Percentiles rank a stretch among this genome's conserved stretches.
Conservation (phyloP, 2,329 filamentous ascomycete species). For the Alternaria alternata region DNA sequence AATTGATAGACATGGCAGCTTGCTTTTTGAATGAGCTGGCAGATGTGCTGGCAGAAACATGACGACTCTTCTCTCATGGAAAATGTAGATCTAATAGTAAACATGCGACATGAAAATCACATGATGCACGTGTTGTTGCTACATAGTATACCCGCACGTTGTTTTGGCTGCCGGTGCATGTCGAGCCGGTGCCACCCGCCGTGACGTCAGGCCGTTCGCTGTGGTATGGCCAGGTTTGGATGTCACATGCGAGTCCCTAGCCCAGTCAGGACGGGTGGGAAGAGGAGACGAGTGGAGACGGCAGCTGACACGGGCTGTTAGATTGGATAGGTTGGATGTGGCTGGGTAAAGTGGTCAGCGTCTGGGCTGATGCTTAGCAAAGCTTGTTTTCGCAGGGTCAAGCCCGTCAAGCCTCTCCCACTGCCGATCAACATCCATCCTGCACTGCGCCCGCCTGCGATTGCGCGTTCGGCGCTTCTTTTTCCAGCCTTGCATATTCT, state of each 20-base stretch:
- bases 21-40: conserved; percentile 1
- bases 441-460: conserved; percentile 22
- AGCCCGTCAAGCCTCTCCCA: not conserved
- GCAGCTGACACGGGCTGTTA: not conserved
- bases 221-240: not conserved
- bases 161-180: not conserved
- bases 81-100: not conserved
- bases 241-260: conserved; percentile 8
- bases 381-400: conserved; percentile 25
- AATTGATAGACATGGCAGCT: not conserved
- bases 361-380: conserved; percentile 25
- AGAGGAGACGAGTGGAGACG: conserved; percentile 7
- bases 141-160: not conserved
- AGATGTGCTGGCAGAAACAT: not conserved
- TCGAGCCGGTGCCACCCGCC: conserved; percentile 1
- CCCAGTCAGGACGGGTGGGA: not conserved
- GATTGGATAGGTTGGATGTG: conserved; percentile 6
- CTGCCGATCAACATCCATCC: conserved; percentile 14
- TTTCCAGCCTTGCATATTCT: conserved; percentile 3
- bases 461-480: conserved; percentile 12
- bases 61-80: conserved; percentile 16
- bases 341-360: not conserved
- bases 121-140: not conserved
- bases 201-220: conserved; percentile 11
- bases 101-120: not conserved